phyloP scores from a whole-genome alignment of 2,329 filamentous ascomycete species.

The Onygenales sp. region DNA sequence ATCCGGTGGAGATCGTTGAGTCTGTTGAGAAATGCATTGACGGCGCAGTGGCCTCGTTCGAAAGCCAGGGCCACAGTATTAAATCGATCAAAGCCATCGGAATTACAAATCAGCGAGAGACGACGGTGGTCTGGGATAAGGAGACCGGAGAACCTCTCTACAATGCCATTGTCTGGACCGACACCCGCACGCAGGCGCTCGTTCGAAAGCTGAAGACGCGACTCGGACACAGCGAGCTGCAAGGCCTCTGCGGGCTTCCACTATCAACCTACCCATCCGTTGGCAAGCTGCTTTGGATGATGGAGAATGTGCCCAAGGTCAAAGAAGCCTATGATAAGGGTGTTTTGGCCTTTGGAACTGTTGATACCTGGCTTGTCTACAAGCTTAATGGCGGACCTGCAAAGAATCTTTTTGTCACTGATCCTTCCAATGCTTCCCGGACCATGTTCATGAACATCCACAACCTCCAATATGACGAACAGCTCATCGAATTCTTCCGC shows the following conservation, averaged over 20 bases:
- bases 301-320: slow-evolving; percentile 62
- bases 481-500: slow-evolving; percentile 68
- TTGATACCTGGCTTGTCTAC: slow-evolving; percentile 83
- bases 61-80: slow-evolving; percentile 56
- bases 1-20: slow-evolving; percentile 64
- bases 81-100: slow-evolving; percentile 67
- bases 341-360: slow-evolving; percentile 74
- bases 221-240: slow-evolving; percentile 58
- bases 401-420: slow-evolving; percentile 66
- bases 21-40: slow-evolving; percentile 75
- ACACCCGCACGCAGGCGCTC: slow-evolving; percentile 67
- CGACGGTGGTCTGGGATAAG: slow-evolving; percentile 74
- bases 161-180: slow-evolving; percentile 85
- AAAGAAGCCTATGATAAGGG: slow-evolving; percentile 66
- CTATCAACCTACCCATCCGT: slow-evolving; percentile 83
- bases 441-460: slow-evolving; percentile 93
- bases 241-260: slow-evolving; percentile 66
- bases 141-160: slow-evolving; percentile 72
- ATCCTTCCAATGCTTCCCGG: slow-evolving; percentile 80
- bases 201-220: slow-evolving; percentile 68
- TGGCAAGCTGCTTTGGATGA: slow-evolving; percentile 74
- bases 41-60: slow-evolving; percentile 62
- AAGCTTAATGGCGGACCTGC: slow-evolving; percentile 63
- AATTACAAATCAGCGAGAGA: slow-evolving; percentile 87
- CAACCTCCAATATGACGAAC: slow-evolving; percentile 69